Base-by-base conservation (phyloP, 805 yeast genomes). In the Candida easanensis region DNA sequence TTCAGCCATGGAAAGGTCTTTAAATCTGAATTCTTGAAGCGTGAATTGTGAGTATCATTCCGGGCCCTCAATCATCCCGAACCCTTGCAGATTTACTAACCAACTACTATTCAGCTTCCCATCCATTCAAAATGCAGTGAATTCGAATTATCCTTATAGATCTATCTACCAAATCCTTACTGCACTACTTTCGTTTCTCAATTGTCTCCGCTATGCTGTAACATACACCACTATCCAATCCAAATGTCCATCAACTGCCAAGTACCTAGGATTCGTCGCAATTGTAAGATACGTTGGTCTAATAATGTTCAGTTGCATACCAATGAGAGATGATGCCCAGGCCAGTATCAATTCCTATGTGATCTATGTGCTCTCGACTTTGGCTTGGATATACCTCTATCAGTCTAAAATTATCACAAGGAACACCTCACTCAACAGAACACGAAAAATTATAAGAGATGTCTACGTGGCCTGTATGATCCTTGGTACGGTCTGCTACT, bases 291-390 rank as follows among this genome's bases (percentile, higher is more conserved):
- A 39, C 7, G 8, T 39, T 3, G 17, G 41, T 4, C 28, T 44
- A 14, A 36, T 44, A 16, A 11, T n/a, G 4, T 44, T 43, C 32
- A 39, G 41, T 16, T 43, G 41, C 40, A 39, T 43, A 11, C 32
- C 42, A 5, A 4, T 19, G 20, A 34, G 32, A 4, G 42, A 43
- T 6, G 38, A 39, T 22, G 16, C 28, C 16, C 33, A 23, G 15
- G 5, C 40, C 4, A 18, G 26, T 10, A 28, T 33, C 4, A 36
- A 44, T 19, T 21, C 16, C n/a, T 44, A 25, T 11, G 48, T 44
- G 4, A 3, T 36, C 13, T 44, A 44, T 16, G 33, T 30, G 3
- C 18, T 39, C 14, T 33, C 41, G 3, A 44, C 39, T 2, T 8
- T 39, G 14, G 28, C 25, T 3, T 44, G 37, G 33, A 32, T 44